Base-by-base conservation (phyloP, 345 rosid genomes). In the Salix viminalis region DNA sequence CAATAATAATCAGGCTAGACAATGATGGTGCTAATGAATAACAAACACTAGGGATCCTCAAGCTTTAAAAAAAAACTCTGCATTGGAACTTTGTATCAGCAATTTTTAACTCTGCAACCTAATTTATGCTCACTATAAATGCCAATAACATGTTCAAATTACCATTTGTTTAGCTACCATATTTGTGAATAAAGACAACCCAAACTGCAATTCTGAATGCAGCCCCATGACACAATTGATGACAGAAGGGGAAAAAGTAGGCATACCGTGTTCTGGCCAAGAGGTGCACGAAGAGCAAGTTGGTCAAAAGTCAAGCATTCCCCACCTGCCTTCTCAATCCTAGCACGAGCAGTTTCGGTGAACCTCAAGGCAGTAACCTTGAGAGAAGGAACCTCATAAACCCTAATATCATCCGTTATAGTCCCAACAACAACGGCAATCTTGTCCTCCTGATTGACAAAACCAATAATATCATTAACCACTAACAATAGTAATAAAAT, bases 241-340 rank as follows among this genome's bases (percentile, higher is more conserved):
- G 44, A 41, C 44, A 41, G 10, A 41, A 41, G 44, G 44, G 44
- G 12, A 10, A 41, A 54, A 21, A 12, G 26, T 2, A 50, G 18
- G 48, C 82, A 78, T 83, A 95, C 97, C 81, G 97, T 95, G 86
- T 93, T 93, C 85, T 95, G 97, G 3, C 99, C 99, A 70, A 95
- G 89, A 41, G 97, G 99, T 73, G 99, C 97, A 18, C 81, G 77
- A 34, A 94, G 93, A 64, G 99, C 99, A 83, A 93, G 94, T 76
- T 91, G 97, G 61, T 94, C 98, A 79, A 94, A 94, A 13, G 98
- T 94, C 85, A 92, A 79, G 88, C 98, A 94, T 69, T 94, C 94
- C n/a, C 98, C 98, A 79, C 99, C 99, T 13, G 97, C 97, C 81
- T 91, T 94, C 92, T 91, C 98, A 66, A 94, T 94, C 80, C 98